Evolutionary conservation across 768 basidiomycete genomes (phyloP).

Genomic region (Leccinum broughii): DNA sequence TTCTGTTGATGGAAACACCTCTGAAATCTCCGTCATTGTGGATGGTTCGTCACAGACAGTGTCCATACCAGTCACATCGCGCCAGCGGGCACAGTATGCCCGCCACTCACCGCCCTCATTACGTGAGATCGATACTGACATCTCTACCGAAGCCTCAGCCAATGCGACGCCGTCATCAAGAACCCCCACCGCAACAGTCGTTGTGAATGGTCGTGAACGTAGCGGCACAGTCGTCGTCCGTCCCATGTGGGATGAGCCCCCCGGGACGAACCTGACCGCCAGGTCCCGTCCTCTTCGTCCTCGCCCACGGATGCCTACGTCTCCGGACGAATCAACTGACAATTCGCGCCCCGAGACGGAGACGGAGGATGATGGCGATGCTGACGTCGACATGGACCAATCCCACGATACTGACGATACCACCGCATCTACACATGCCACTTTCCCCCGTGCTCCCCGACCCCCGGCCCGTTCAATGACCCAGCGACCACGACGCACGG

Average conservation of each 20-base stretch:
- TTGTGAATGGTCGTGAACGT: conserved; percentile 63
- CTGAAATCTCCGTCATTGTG: conserved; percentile 26
- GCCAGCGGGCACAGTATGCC: conserved; percentile 18
- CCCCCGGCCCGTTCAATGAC: conserved; percentile 33
- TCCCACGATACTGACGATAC: conserved; percentile 37
- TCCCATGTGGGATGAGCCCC: conserved; percentile 54
- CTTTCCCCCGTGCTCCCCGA: conserved; percentile 34
- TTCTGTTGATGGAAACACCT: conserved; percentile 13
- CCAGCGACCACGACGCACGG: conserved; percentile 41
- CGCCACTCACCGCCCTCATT: conserved; percentile 24
- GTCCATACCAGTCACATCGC: conserved; percentile 21
- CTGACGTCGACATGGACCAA: conserved; percentile 52
- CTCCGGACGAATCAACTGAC: conserved; percentile 45
- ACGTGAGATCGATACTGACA: conserved; percentile 56
- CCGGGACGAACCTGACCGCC: conserved; percentile 19
- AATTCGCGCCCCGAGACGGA: conserved; percentile 72
- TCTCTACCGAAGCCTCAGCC: conserved; percentile 61
- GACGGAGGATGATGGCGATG: conserved; percentile 74
- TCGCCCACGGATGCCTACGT: conserved; percentile 34
- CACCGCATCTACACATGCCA: conserved; percentile 25
- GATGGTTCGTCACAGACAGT: conserved; percentile 23
- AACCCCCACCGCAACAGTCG: conserved; percentile 61
- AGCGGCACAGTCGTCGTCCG: conserved; percentile 76
- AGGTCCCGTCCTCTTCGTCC: conserved; percentile 34
- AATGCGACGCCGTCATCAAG: conserved; percentile 61